A percentile compares a stretch with the other conserved stretches of the same genome.
These are phyloP conservation scores for Verbena officinalis DNA, from an alignment of 257 asterid species.

Conservation along the genomic window DNA sequence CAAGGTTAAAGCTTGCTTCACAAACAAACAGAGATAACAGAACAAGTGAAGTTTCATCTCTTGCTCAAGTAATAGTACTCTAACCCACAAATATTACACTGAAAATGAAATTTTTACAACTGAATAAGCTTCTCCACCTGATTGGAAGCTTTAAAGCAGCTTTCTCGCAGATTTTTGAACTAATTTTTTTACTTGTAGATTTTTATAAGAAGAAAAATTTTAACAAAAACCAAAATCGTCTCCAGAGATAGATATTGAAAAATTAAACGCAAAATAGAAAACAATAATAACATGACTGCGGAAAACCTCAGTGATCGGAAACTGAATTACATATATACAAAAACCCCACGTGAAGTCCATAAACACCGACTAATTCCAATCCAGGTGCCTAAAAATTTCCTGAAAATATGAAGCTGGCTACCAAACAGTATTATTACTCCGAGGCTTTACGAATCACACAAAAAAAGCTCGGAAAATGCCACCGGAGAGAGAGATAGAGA, in stretches of 20 bases:
- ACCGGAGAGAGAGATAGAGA: slow-evolving; percentile 26
- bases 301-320: not conserved
- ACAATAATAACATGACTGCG: not conserved
- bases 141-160: not conserved
- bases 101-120: slow-evolving; percentile 2
- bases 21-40: slow-evolving; percentile 7
- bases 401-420: not conserved
- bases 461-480: too few species aligned
- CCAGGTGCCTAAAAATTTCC: not conserved
- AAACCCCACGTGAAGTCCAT: not conserved
- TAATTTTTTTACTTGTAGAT: too few species aligned
- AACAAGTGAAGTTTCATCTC: slow-evolving; percentile 16
- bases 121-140: slow-evolving; percentile 13
- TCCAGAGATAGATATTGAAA: not conserved
- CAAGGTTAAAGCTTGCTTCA: not conserved
- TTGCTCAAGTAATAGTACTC: slow-evolving; percentile 1
- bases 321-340: not conserved
- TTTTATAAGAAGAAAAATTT: too few species aligned
- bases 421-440: not conserved
- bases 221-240: not conserved
- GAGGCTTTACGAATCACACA: too few species aligned
- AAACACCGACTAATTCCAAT: slow-evolving; percentile 19
- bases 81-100: slow-evolving; percentile 6
- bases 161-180: not conserved
- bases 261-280: not conserved